A percentile compares a stretch with the other conserved stretches of the same genome.
phyloP scores from a whole-genome alignment of 345 rosid species.

The Brassica carinata region DNA sequence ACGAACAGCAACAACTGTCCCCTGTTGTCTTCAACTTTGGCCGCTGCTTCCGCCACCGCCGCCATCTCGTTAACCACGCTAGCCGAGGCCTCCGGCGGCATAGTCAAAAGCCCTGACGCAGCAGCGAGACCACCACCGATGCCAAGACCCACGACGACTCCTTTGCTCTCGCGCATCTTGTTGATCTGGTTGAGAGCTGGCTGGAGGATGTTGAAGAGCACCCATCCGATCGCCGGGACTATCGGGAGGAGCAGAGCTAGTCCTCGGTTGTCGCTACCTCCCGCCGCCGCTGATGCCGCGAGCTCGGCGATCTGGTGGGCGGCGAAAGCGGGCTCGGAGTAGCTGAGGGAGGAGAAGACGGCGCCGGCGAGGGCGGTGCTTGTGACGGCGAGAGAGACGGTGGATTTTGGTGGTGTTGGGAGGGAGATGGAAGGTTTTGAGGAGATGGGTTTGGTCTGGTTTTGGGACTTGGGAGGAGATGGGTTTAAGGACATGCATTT shows the following conservation, averaged over 20 bases:
- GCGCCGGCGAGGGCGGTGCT: constrained; percentile 76
- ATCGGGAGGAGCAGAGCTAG: constrained; percentile 77
- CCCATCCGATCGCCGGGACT: constrained; percentile 90
- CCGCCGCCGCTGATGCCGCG: constrained; percentile 40
- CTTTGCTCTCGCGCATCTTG: constrained; percentile 70
- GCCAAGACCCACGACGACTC: constrained; percentile 71
- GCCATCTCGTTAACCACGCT: neutral
- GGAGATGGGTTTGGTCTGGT: constrained; percentile 38
- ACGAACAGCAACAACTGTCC: constrained; percentile 83
- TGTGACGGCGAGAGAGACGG: constrained; percentile 37
- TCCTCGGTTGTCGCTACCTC: constrained; percentile 89
- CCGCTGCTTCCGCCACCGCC: constrained; percentile 45
- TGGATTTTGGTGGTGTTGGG: constrained; percentile 34
- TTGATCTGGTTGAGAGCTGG: constrained; percentile 90
- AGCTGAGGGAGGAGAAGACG: constrained; percentile 68
- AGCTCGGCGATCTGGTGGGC: constrained; percentile 80
- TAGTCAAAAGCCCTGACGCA: constrained; percentile 51
- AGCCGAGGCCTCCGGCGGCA: constrained; percentile 49
- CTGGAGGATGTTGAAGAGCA: constrained; percentile 87
- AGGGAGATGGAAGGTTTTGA: constrained; percentile 30
- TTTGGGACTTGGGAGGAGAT: constrained; percentile 54
- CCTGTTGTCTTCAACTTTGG: constrained; percentile 58
- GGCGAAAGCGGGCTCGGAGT: constrained; percentile 79
- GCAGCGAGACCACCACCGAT: constrained; percentile 64
- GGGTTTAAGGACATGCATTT: constrained; percentile 53